Conservation (phyloP, 179 eudicot genomes). For the Silene vulgaris region DNA sequence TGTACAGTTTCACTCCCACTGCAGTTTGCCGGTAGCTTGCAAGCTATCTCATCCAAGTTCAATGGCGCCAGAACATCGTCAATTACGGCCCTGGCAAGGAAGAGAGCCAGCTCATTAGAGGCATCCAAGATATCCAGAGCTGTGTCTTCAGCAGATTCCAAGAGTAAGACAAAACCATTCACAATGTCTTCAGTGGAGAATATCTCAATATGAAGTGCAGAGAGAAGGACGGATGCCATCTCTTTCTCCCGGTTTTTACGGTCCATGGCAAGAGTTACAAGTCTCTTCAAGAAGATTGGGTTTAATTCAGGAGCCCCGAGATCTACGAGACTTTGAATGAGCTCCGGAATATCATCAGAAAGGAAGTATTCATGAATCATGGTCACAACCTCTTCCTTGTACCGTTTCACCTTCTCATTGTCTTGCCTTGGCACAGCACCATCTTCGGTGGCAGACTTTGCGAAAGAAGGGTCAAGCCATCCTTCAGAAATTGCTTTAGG, state of each 20-base stretch:
- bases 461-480: constrained; percentile 73
- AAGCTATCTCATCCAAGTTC: constrained; percentile 72
- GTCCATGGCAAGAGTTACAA: constrained; percentile 89
- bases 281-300: constrained; percentile 75
- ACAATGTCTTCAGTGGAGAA: constrained; percentile 88
- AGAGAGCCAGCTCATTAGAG: constrained; percentile 78
- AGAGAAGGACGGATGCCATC: constrained; percentile 93
- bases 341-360: constrained; percentile 95
- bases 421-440: constrained; percentile 39
- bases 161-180: constrained; percentile 73
- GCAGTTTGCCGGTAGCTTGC: constrained; percentile 57
- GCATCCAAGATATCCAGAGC: constrained; percentile 89
- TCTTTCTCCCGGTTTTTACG: constrained; percentile 91
- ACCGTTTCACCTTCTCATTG: constrained; percentile 54
- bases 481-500: constrained; percentile 72
- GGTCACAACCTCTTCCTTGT: constrained; percentile 70
- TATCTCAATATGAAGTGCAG: constrained; percentile 84
- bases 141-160: constrained; percentile 93
- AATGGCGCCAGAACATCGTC: constrained; percentile 86
- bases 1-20: constrained; percentile 76
- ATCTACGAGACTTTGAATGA: constrained; percentile 78
- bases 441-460: constrained; percentile 38
- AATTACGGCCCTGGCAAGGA: constrained; percentile 86
- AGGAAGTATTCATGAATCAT: constrained; percentile 92
- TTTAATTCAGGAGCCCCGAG: constrained; percentile 64